Conservation (phyloP, 257 asterid species). For the Solanum sitiens region DNA sequence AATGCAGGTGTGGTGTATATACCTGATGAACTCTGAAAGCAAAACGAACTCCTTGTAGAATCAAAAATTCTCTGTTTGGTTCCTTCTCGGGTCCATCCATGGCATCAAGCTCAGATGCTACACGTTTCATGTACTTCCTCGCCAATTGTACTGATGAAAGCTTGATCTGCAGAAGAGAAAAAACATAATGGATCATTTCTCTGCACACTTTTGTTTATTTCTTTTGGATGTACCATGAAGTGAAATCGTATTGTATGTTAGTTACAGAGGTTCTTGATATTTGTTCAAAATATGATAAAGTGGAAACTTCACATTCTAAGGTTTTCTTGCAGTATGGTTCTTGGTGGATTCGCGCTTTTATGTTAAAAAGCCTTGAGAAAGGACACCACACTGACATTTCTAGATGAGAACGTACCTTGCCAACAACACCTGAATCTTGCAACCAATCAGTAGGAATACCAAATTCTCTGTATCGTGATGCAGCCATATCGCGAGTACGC, state of each 20-base stretch:
- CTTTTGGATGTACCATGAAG: not conserved
- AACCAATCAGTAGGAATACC: conserved; percentile 94
- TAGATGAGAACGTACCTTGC: conserved; percentile 50
- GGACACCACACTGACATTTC: not conserved
- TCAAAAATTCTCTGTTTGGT: conserved; percentile 80
- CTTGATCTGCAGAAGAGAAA: conserved; percentile 61
- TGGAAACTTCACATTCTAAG: not conserved
- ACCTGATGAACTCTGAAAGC: conserved; percentile 99
- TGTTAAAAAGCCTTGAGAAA: not conserved
- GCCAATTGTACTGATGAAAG: conserved; percentile 89
- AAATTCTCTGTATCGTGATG: conserved; percentile 79
- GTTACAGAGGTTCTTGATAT: not conserved
- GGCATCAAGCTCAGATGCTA: conserved; percentile 76
- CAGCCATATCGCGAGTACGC: conserved; percentile 90
- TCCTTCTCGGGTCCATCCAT: conserved; percentile 77
- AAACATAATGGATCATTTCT: not conserved
- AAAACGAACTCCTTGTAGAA: conserved; percentile 93
- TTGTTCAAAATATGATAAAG: not conserved
- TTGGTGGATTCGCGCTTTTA: not conserved
- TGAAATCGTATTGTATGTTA: not conserved
- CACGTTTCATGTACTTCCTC: conserved; percentile 91
- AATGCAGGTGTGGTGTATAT: not conserved
- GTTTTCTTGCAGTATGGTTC: not conserved
- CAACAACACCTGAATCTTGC: conserved; percentile 83
- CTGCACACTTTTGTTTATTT: not conserved